These are phyloP conservation scores for Candida adriatica DNA, from an alignment of 805 yeast genomes.

Conservation along the genomic window DNA sequence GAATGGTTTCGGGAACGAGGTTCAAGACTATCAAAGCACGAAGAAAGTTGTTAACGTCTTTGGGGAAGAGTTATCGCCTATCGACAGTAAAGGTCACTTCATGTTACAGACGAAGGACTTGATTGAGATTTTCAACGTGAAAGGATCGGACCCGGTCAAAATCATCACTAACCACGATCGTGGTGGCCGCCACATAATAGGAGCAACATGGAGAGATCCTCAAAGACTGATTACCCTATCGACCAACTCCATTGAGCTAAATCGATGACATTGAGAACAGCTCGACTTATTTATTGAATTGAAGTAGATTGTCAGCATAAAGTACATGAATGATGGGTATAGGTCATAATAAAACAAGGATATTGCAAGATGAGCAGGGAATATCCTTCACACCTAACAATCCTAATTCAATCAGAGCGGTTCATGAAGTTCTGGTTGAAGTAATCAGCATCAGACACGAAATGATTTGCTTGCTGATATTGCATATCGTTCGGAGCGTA, in stretches of 20 bases:
- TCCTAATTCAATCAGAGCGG: background rate
- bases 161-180: conserved; percentile 7
- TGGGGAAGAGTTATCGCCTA: conserved; percentile 6
- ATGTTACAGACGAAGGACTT: conserved; percentile 6
- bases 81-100: background rate
- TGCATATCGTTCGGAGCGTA: conserved; percentile 4
- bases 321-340: too few species aligned
- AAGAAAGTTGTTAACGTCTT: conserved; percentile 11
- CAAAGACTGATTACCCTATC: background rate
- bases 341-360: too few species aligned
- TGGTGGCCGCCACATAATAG: conserved; percentile 6
- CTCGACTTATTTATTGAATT: too few species aligned
- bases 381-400: too few species aligned
- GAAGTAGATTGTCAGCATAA: too few species aligned
- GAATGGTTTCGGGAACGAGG: conserved; percentile 2
- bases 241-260: background rate
- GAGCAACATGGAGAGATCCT: conserved; percentile 3
- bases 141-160: conserved; percentile 4
- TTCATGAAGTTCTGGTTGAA: conserved; percentile 4
- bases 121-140: conserved; percentile 7
- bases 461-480: conserved; percentile 3
- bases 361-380: too few species aligned
- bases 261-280: too few species aligned
- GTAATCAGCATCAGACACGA: conserved; percentile 5
- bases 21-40: conserved; percentile 3